Percentiles rank a stretch among this genome's conserved stretches.
These are phyloP conservation scores for Caloboletus firmus DNA, from an alignment of 1,284 basidiomycete genomes.

Conservation along the genomic window DNA sequence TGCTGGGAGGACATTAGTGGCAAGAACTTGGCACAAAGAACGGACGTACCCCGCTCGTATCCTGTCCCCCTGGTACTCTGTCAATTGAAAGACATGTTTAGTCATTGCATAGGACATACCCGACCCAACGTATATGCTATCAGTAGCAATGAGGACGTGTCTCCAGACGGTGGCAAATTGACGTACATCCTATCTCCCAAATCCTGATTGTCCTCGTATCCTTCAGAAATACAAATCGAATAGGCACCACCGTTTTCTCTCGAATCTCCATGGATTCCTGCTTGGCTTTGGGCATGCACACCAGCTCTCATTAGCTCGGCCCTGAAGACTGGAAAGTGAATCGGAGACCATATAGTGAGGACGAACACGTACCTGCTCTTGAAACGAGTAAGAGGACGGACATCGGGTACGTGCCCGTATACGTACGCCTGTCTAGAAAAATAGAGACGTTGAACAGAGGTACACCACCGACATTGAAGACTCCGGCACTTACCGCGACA, in stretches of 20 bases:
- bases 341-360: too few species aligned
- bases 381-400: conserved; percentile 10
- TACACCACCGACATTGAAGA: background rate
- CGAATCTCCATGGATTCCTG: conserved; percentile 30
- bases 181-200: conserved; percentile 41
- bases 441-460: background rate
- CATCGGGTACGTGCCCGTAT: conserved; percentile 22
- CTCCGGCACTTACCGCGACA: conserved; percentile 18
- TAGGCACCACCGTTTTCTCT: conserved; percentile 34
- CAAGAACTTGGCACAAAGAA: background rate
- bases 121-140: conserved; percentile 44
- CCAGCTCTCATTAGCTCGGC: conserved; percentile 6
- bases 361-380: conserved; percentile 13
- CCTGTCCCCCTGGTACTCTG: conserved; percentile 28
- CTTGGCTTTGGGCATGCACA: conserved; percentile 17
- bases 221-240: conserved; percentile 43
- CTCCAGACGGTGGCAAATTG: background rate
- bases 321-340: conserved; percentile 9
- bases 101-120: conserved; percentile 15
- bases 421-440: conserved; percentile 7
- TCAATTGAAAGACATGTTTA: background rate
- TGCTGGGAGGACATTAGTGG: conserved; percentile 2
- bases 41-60: conserved; percentile 16
- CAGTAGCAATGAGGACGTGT: background rate
- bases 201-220: conserved; percentile 45